Evolutionary conservation across 2,329 filamentous ascomycete species (phyloP).

Genomic region (Sarocladiaceae sp.): DNA sequence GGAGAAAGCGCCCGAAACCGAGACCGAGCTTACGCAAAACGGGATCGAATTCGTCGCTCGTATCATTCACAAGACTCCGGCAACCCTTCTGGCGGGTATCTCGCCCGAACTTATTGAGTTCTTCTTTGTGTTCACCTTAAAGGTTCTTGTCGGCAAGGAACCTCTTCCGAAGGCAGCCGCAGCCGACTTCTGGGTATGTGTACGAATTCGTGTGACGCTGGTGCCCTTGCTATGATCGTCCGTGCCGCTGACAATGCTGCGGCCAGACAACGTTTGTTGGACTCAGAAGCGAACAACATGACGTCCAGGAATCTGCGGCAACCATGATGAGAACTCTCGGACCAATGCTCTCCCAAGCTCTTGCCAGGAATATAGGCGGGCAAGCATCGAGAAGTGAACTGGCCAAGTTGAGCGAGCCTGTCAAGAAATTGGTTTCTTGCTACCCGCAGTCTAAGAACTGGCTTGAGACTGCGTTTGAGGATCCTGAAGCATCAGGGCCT

Average conservation of each 20-base stretch:
- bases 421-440: constrained; percentile 59
- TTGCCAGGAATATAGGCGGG: constrained; percentile 62
- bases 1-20: constrained; percentile 53
- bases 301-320: constrained; percentile 37
- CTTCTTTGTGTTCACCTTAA: constrained; percentile 66
- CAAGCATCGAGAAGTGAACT: constrained; percentile 65
- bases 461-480: constrained; percentile 40
- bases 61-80: constrained; percentile 53
- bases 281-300: constrained; percentile 35
- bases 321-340: constrained; percentile 54
- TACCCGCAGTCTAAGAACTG: constrained; percentile 52
- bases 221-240: too few relatives aligned
- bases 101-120: constrained; percentile 52
- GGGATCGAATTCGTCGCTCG: constrained; percentile 66
- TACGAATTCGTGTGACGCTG: too few relatives aligned
- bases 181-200: constrained; percentile 68
- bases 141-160: constrained; percentile 64
- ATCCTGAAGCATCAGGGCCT: constrained; percentile 38
- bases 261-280: constrained; percentile 46
- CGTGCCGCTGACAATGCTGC: not conserved
- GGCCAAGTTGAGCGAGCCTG: constrained; percentile 62
- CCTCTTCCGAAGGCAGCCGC: constrained; percentile 69
- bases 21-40: constrained; percentile 66
- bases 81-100: constrained; percentile 54
- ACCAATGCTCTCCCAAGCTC: constrained; percentile 49